A percentile compares a stretch with the other conserved stretches of the same genome.
Conservation (phyloP, 139 green algal species). For the Chlamydomonas sp. region DNA sequence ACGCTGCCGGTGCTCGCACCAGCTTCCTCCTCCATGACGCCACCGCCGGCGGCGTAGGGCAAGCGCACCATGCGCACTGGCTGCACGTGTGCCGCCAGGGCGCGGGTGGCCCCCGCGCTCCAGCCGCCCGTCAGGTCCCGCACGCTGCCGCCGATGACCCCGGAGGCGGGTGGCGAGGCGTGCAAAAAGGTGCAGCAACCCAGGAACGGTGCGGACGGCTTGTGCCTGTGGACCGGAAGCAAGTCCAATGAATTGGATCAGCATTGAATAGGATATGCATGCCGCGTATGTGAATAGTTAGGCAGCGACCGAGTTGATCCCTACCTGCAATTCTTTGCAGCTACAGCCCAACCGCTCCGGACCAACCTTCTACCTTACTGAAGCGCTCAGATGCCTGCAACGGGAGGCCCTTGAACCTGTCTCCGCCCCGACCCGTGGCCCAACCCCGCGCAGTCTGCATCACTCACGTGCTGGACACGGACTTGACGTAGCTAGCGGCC, state of each 20-base stretch:
- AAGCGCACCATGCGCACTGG: constrained; percentile 47
- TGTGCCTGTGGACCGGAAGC: constrained; percentile 14
- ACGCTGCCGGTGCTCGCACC: too few relatives aligned
- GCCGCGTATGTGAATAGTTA: neutral
- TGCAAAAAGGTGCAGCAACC: constrained; percentile 62
- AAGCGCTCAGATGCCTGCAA: neutral
- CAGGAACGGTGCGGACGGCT: constrained; percentile 47
- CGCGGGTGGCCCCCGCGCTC: constrained; percentile 37
- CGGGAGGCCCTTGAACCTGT: neutral
- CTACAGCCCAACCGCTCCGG: neutral
- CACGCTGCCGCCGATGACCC: constrained; percentile 4
- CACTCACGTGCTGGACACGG: constrained; percentile 47
- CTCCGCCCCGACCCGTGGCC: neutral
- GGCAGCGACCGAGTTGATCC: neutral
- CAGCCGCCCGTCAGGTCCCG: constrained; percentile 47
- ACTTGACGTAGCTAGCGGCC: constrained; percentile 64
- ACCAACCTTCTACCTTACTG: neutral
- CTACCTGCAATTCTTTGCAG: neutral
- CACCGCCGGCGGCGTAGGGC: neutral
- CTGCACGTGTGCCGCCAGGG: constrained; percentile 47
- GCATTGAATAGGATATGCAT: neutral
- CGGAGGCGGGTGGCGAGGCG: constrained; percentile 27
- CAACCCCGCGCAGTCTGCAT: neutral
- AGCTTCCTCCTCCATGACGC: neutral
- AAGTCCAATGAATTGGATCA: neutral